Percentiles rank a stretch among this genome's conserved stretches.
Evolutionary conservation across 768 basidiomycete species (phyloP).

Genomic region (Russula brevipes): DNA sequence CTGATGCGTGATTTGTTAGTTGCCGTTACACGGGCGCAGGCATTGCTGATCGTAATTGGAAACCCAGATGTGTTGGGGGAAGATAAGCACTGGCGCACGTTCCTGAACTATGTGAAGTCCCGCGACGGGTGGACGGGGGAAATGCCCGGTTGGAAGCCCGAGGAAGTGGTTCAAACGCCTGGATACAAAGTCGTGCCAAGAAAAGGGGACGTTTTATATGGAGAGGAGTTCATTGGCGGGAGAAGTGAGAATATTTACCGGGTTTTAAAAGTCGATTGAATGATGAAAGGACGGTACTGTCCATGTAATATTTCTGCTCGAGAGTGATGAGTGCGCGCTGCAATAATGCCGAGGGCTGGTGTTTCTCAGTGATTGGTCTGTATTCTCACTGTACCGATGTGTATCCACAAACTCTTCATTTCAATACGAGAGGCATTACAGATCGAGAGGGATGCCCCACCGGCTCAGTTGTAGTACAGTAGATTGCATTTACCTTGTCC

Average conservation of each 20-base stretch:
- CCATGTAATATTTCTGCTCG: too few relatives aligned
- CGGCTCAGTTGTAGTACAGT: too few relatives aligned
- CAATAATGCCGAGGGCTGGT: too few relatives aligned
- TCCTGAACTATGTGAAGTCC: slow-evolving; percentile 52
- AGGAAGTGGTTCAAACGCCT: not conserved
- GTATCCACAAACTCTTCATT: too few relatives aligned
- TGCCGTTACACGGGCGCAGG: slow-evolving; percentile 60
- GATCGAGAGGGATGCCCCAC: too few relatives aligned
- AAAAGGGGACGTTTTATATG: not conserved
- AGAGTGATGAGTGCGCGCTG: too few relatives aligned
- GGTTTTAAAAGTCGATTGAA: too few relatives aligned
- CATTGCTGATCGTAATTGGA: slow-evolving; percentile 57
- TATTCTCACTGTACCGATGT: too few relatives aligned
- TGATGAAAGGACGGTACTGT: too few relatives aligned
- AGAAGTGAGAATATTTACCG: slow-evolving; percentile 4
- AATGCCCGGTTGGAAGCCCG: slow-evolving; percentile 35
- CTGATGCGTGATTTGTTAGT: slow-evolving; percentile 36
- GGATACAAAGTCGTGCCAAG: slow-evolving; percentile 6
- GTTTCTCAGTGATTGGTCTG: too few relatives aligned
- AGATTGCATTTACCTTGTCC: too few relatives aligned
- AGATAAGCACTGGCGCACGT: slow-evolving; percentile 52
- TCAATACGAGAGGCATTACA: too few relatives aligned
- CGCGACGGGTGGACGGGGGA: slow-evolving; percentile 53
- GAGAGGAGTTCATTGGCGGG: slow-evolving; percentile 12
- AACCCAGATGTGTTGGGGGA: slow-evolving; percentile 53